These are phyloP conservation scores for Sporothrix mexicana DNA, from an alignment of 2,329 filamentous ascomycete species.

Conservation along the genomic window DNA sequence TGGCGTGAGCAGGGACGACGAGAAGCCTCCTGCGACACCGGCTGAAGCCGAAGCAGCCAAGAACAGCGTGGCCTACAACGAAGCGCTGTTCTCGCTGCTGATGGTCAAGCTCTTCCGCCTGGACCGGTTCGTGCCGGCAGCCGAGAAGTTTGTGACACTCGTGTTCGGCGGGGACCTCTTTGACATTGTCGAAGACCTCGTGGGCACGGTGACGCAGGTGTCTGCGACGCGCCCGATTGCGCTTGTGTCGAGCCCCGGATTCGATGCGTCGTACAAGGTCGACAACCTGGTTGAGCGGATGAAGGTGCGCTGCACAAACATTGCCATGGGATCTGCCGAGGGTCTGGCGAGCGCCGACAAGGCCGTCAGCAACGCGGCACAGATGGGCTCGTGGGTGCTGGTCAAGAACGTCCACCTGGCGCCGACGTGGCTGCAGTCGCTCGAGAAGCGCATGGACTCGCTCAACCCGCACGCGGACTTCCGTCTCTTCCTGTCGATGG, in stretches of 20 bases:
- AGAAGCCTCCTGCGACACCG: background rate
- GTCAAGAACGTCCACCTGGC: slow-evolving; percentile 99
- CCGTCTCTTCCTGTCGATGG: slow-evolving; percentile 96
- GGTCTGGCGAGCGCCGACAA: slow-evolving; percentile 91
- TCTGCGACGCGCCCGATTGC: slow-evolving; percentile 84
- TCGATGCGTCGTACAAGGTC: slow-evolving; percentile 99
- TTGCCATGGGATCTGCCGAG: slow-evolving; percentile 99
- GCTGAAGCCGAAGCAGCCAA: slow-evolving; percentile 5
- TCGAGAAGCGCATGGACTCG: slow-evolving; percentile 95
- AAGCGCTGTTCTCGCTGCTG: slow-evolving; percentile 80
- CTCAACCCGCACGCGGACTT: slow-evolving; percentile 94
- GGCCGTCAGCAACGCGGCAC: slow-evolving; percentile 89
- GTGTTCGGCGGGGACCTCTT: slow-evolving; percentile 86
- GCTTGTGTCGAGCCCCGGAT: slow-evolving; percentile 91
- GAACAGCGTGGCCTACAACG: slow-evolving; percentile 60
- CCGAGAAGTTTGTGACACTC: slow-evolving; percentile 84
- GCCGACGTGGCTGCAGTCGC: slow-evolving; percentile 92
- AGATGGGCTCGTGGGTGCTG: slow-evolving; percentile 92
- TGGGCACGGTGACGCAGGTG: slow-evolving; percentile 82
- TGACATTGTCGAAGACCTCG: slow-evolving; percentile 83
- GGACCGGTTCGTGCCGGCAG: slow-evolving; percentile 90
- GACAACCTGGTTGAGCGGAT: slow-evolving; percentile 89
- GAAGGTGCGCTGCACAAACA: slow-evolving; percentile 86
- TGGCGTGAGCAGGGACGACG: slow-evolving; percentile 51
- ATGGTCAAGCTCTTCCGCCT: slow-evolving; percentile 94